phyloP scores from a whole-genome alignment of 1,139 yeast species.

The Candida smagusa region DNA sequence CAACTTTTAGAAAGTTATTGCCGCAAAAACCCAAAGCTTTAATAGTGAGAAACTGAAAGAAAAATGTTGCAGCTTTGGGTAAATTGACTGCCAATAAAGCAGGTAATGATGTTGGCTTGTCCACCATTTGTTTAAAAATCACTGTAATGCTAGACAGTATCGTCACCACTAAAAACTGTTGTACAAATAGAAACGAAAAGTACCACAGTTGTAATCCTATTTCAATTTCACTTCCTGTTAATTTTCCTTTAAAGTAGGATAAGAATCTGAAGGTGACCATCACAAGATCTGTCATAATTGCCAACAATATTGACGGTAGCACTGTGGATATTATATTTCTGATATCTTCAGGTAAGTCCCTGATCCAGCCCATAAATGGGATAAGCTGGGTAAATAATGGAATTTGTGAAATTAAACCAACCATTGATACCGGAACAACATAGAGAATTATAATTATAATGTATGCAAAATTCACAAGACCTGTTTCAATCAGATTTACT shows the following conservation, averaged over 20 bases:
- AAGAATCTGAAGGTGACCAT: conserved; percentile 49
- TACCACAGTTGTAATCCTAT: conserved; percentile 64
- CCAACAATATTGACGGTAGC: conserved; percentile 58
- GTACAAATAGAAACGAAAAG: conserved; percentile 70
- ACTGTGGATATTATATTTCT: conserved; percentile 54
- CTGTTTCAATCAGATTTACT: conserved; percentile 31
- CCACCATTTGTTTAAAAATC: conserved; percentile 59
- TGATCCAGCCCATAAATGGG: conserved; percentile 53
- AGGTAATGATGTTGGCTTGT: conserved; percentile 72
- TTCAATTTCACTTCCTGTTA: conserved; percentile 57
- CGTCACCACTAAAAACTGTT: conserved; percentile 80
- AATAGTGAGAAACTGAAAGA: conserved; percentile 67
- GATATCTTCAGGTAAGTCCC: conserved; percentile 49
- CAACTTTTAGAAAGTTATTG: conserved; percentile 56
- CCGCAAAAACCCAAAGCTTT: conserved; percentile 77
- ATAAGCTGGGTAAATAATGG: conserved; percentile 54
- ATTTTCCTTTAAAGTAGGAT: conserved; percentile 47
- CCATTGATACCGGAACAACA: conserved; percentile 69
- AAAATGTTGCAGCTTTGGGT: conserved; percentile 81
- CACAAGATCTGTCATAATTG: conserved; percentile 55
- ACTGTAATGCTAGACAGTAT: conserved; percentile 77
- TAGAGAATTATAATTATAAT: conserved; percentile 53
- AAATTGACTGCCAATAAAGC: conserved; percentile 66
- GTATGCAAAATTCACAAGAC: conserved; percentile 41
- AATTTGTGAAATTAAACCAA: conserved; percentile 63